Base-by-base conservation (phyloP, 2,329 filamentous ascomycete species). In the Penicillium sclerotigenum region DNA sequence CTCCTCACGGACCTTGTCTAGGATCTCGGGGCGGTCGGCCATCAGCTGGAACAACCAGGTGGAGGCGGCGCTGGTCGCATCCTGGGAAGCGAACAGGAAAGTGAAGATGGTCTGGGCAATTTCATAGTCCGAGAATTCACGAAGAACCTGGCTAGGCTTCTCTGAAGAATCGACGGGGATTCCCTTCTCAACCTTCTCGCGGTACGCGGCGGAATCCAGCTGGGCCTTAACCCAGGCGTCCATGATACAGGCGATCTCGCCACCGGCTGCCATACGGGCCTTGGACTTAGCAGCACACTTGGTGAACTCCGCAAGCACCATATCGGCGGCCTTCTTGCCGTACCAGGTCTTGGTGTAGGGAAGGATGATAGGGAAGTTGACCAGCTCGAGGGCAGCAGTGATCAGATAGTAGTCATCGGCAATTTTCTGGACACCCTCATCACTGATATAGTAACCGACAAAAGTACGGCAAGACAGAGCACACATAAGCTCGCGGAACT, bases 321-420 rank as follows among this genome's bases (percentile, higher is more conserved):
- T 91, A 69, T 96, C 90, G 56, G 93, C 87, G 29, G 91, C 91
- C 79, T 92, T 95, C 83, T 97, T 96, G 67, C 93, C 94, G 71
- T 96, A 95, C 91, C 91, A 97, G 5, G 91, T 91, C 80, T 91
- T 93, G 72, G 92, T 97, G 81, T 85, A 97, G 37, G 93, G 93
- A 38, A 97, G 77, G 72, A 97, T 97, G 77, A 97, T 89, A 57
- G 94, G 93, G 80, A 97, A 96, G 81, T 97, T 97, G 81, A 99
- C 94, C 45, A 97, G 84, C 76, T 99, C 94, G 65, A 97, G 84
- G 22, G 94, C 94, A 56, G 89, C 93, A 14, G 94, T 97, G 72
- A 97, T 96, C 62, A 93, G 84, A 77, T 96, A 97, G 79, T 96
- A 99, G 77, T 97, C 92, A 75, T 96, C 89, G 59, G 93, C 89